Percentiles rank a stretch among this genome's conserved stretches.
Conservation (phyloP, 2,329 filamentous ascomycete species). For the Hypoxylon sp. region DNA sequence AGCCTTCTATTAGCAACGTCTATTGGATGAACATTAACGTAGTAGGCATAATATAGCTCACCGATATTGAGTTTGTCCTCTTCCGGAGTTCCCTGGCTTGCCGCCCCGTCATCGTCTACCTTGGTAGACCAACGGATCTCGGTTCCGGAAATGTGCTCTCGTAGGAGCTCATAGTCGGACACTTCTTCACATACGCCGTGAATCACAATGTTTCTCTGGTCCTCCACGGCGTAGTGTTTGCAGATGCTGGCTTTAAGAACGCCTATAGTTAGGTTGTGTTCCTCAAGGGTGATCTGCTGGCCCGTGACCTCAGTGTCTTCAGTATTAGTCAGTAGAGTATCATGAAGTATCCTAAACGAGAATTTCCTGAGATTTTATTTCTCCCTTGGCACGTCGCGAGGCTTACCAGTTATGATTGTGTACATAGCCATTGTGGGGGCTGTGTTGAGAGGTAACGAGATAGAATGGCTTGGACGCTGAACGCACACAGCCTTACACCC, state of each 20-base stretch:
- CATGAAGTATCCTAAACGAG: background rate
- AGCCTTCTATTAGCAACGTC: background rate
- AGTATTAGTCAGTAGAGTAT: background rate
- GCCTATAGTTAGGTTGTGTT: constrained; percentile 1
- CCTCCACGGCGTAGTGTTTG: background rate
- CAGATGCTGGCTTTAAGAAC: background rate
- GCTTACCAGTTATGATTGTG: background rate
- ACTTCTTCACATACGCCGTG: background rate
- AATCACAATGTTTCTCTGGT: background rate
- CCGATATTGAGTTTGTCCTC: background rate
- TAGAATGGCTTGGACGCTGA: background rate
- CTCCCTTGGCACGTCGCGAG: background rate
- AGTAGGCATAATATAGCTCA: background rate
- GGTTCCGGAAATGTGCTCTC: background rate
- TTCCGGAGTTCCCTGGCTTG: no score
- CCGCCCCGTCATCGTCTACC: no score
- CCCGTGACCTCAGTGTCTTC: background rate
- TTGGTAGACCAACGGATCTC: background rate
- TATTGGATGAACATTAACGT: background rate
- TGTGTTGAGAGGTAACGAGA: background rate
- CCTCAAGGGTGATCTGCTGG: background rate
- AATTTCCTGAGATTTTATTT: background rate
- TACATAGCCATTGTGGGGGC: background rate
- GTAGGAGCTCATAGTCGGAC: background rate
- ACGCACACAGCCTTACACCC: background rate